Evolutionary conservation across 352 stramenopile species (phyloP).

Genomic region (Aphanomyces stellatus): DNA sequence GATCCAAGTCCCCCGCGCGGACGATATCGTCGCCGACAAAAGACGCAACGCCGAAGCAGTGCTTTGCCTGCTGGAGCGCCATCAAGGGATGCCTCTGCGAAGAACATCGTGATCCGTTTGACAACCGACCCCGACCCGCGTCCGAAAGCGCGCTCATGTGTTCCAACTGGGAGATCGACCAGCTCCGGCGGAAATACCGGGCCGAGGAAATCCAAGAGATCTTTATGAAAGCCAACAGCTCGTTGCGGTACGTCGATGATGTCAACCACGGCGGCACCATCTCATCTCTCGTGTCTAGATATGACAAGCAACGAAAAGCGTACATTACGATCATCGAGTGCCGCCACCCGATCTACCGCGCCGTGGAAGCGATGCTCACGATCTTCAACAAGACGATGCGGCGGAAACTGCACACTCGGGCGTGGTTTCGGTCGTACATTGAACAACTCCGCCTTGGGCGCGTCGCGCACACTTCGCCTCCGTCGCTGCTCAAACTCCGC

Average conservation of each 20-base stretch:
- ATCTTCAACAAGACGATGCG: conserved; percentile 85
- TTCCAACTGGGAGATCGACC: conserved; percentile 87
- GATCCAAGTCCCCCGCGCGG: not conserved
- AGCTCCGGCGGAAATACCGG: conserved; percentile 75
- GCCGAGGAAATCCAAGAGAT: conserved; percentile 90
- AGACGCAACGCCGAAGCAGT: conserved; percentile 27
- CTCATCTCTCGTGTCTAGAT: not conserved
- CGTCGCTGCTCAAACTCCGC: conserved; percentile 74
- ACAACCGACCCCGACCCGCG: conserved; percentile 39
- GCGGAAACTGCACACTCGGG: conserved; percentile 69
- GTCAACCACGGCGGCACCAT: too few species aligned
- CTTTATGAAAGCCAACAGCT: conserved; percentile 82
- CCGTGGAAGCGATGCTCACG: conserved; percentile 35
- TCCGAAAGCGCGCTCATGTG: conserved; percentile 85
- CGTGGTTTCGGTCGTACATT: conserved; percentile 87
- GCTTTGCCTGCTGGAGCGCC: conserved; percentile 92
- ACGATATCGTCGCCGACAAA: not conserved
- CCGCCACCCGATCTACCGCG: conserved; percentile 88
- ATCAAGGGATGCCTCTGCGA: conserved; percentile 80
- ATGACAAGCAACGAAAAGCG: conserved; percentile 70
- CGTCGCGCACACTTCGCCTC: conserved; percentile 34
- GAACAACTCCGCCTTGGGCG: conserved; percentile 68
- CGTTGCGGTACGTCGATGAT: conserved; percentile 53
- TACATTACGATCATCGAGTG: conserved; percentile 87
- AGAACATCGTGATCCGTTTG: conserved; percentile 37